Conservation (phyloP, 2,329 filamentous ascomycete genomes). For the Fusarium hostae region DNA sequence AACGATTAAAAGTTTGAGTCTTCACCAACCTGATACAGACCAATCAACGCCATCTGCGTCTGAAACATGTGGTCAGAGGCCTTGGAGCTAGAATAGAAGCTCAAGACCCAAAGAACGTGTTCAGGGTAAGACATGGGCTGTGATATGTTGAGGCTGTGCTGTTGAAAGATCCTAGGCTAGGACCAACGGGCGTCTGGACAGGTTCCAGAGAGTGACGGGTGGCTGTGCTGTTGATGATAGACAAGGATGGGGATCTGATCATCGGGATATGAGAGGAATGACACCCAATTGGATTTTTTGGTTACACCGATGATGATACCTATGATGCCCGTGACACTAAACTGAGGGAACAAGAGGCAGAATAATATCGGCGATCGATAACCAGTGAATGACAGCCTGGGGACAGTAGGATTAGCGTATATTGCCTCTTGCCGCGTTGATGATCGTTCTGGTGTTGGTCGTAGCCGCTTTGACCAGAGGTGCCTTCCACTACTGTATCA, state of each 20-base stretch:
- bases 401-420: not conserved
- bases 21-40: not conserved
- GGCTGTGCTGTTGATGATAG: conserved; percentile 28
- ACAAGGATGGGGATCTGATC: conserved; percentile 8
- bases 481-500: conserved; percentile 7
- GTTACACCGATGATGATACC: conserved; percentile 1
- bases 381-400: not conserved
- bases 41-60: not conserved
- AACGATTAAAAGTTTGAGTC: not conserved
- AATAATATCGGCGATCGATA: not conserved
- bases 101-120: not conserved
- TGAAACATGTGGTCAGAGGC: conserved; percentile 24
- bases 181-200: not conserved
- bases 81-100: not conserved
- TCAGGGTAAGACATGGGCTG: conserved; percentile 26
- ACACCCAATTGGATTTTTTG: not conserved
- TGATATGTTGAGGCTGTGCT: conserved; percentile 30
- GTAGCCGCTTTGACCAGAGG: conserved; percentile 12
- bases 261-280: not conserved
- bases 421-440: not conserved
- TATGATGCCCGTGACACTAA: not conserved
- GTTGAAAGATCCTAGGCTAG: conserved; percentile 3
- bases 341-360: not conserved
- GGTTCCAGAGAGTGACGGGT: conserved; percentile 9
- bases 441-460: conserved; percentile 12